Percentiles rank a stretch among this genome's conserved stretches.
Conservation (phyloP, 176 grass and related monocot species). For the Zizania latifolia region DNA sequence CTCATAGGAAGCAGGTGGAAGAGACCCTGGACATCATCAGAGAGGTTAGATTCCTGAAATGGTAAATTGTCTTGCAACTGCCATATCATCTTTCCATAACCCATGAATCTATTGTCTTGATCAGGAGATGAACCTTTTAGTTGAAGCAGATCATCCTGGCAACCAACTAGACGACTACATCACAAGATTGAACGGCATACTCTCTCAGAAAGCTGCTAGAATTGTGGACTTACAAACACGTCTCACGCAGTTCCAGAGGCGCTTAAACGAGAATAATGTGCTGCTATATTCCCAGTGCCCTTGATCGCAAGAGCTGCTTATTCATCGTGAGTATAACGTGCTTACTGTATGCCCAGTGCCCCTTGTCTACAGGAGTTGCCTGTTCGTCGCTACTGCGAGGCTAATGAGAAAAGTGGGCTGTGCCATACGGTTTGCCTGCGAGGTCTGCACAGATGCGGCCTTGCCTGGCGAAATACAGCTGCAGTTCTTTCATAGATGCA, state of each 20-base stretch:
- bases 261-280: constrained; percentile 65
- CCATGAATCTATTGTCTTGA: constrained; percentile 18
- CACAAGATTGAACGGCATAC: constrained; percentile 59
- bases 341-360: constrained; percentile 55
- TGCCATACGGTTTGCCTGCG: background rate
- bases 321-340: constrained; percentile 44
- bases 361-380: constrained; percentile 28
- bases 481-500: constrained; percentile 3
- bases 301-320: constrained; percentile 28
- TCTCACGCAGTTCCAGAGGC: constrained; percentile 72
- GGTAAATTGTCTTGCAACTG: background rate
- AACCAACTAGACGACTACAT: constrained; percentile 80
- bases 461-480: constrained; percentile 1
- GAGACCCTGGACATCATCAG: constrained; percentile 80
- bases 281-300: constrained; percentile 51
- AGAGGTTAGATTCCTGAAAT: constrained; percentile 41
- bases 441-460: background rate
- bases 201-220: constrained; percentile 80
- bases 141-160: constrained; percentile 74
- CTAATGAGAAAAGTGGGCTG: constrained; percentile 11
- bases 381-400: background rate
- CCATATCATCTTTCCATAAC: constrained; percentile 20
- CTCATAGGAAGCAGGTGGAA: constrained; percentile 91
- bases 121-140: constrained; percentile 86
- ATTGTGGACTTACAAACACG: constrained; percentile 69